Evolutionary conservation across 139 green algal species (phyloP), one percentile per base, ranked within the genome.

Genomic region (Chlorella sp.): DNA sequence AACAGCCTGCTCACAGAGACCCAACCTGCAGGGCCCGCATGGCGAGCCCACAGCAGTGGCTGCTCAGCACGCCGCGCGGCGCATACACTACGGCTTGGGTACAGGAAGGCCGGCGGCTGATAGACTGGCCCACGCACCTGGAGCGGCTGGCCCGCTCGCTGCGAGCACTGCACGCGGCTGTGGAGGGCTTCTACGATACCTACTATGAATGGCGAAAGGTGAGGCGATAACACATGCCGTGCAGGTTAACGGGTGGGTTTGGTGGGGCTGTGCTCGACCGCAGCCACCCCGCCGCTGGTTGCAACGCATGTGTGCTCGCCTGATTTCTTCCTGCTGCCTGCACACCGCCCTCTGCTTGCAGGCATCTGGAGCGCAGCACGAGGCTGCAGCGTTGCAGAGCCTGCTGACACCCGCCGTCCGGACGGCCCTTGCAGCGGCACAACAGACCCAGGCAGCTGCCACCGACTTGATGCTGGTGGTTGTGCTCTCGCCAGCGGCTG

Each of bases 11-110:
- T 21, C 51, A 60, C 51, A 15, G 21, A 60, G 13, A 60, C 2
- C 51, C 51, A 15, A 60, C 51, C 21, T 60, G 51, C 13, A 9
- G 3, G 51, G 51, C 11, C 51, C 51, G 9, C 2, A 60, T 60
- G 51, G 51, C 11, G 20, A 68, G 28, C 30, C 74, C 74, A 3
- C 65, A 82, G 13, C 36, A 82, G 57, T 82, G 71, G 30, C 6
- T 82, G 36, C 26, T 73, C 4, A 6, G 30, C 39, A 63, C 18
- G 18, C 78, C 78, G 0, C 39, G 78, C 1, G 78, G 85, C 7
- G 75, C 85, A 6, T 89, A 89, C 55, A 89, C 85, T 55, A 86
- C 85, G n/a, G 51, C 62, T 3, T 36, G 21, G 12, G 75, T 86
- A 20, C 30, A 56, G 28, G 6, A 71, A 3, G 69, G 51, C 30